These are phyloP conservation scores for Saccharum officinarum DNA, from an alignment of 176 grass and related monocot genomes.

Conservation along the genomic window DNA sequence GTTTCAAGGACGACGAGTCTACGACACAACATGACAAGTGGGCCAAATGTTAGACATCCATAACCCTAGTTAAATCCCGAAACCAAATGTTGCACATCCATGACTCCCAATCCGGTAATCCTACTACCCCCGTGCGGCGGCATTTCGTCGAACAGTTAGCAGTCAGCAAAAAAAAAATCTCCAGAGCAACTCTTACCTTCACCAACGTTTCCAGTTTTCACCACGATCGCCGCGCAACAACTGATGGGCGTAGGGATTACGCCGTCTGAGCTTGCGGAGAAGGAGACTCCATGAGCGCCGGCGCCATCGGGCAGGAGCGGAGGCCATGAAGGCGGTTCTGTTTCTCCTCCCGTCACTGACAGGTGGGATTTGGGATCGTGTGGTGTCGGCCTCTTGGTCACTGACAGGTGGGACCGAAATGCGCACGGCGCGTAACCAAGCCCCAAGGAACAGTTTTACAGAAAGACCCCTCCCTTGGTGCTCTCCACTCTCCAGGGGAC, in stretches of 20 bases:
- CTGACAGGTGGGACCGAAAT: neutral
- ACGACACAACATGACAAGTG: neutral
- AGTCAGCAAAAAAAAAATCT: neutral
- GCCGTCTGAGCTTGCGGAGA: neutral
- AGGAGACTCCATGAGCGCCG: neutral
- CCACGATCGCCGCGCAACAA: neutral
- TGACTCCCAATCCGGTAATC: neutral
- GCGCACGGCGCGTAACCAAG: neutral
- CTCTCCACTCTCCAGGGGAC: neutral
- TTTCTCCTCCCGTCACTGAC: neutral
- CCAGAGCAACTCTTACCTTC: neutral
- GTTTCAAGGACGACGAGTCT: neutral
- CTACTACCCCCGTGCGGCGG: neutral
- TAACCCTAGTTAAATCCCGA: neutral
- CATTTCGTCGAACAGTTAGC: slow-evolving; percentile 29
- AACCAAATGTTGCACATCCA: neutral
- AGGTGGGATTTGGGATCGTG: no score
- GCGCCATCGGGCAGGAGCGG: neutral
- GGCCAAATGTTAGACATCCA: neutral
- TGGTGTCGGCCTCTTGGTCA: no score
- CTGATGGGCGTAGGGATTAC: neutral
- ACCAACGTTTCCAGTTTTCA: neutral
- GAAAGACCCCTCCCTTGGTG: neutral
- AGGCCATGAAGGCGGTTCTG: neutral
- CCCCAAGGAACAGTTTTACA: neutral